phyloP scores from a whole-genome alignment of 2,329 filamentous ascomycete species.

The Pseudomassariella vexata region DNA sequence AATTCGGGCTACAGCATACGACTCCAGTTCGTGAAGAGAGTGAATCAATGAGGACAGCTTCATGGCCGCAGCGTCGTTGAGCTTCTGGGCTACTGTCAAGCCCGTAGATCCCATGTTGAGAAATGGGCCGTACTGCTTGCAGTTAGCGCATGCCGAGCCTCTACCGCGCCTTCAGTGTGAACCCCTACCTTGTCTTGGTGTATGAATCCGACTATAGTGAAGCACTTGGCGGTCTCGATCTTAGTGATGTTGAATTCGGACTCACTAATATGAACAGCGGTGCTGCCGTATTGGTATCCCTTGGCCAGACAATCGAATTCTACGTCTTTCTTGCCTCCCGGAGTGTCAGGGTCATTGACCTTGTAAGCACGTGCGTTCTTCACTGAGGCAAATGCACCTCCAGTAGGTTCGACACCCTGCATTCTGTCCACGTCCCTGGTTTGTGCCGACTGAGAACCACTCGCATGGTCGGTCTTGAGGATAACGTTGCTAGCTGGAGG shows the following conservation, averaged over 20 bases:
- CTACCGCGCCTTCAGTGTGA: no score
- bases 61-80: constrained; percentile 75
- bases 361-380: constrained; percentile 74
- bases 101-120: constrained; percentile 78
- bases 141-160: constrained; percentile 28
- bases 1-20: constrained; percentile 79
- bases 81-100: constrained; percentile 69
- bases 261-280: constrained; percentile 82
- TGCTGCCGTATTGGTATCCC: constrained; percentile 89
- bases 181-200: constrained; percentile 57
- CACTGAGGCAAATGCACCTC: constrained; percentile 58
- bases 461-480: constrained; percentile 39
- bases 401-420: constrained; percentile 40
- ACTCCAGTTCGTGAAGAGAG: constrained; percentile 77
- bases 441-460: constrained; percentile 44
- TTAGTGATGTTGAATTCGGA: constrained; percentile 86
- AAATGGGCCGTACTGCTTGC: constrained; percentile 80
- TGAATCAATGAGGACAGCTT: constrained; percentile 87
- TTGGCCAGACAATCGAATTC: constrained; percentile 80
- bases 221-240: constrained; percentile 66
- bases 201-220: constrained; percentile 86
- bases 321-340: constrained; percentile 77
- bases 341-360: constrained; percentile 66
- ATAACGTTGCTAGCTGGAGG: constrained; percentile 76
- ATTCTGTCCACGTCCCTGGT: constrained; percentile 41